A percentile compares a stretch with the other conserved stretches of the same genome.
Conservation (phyloP, 2,329 filamentous ascomycete genomes). For the Nothopassalora personata region DNA sequence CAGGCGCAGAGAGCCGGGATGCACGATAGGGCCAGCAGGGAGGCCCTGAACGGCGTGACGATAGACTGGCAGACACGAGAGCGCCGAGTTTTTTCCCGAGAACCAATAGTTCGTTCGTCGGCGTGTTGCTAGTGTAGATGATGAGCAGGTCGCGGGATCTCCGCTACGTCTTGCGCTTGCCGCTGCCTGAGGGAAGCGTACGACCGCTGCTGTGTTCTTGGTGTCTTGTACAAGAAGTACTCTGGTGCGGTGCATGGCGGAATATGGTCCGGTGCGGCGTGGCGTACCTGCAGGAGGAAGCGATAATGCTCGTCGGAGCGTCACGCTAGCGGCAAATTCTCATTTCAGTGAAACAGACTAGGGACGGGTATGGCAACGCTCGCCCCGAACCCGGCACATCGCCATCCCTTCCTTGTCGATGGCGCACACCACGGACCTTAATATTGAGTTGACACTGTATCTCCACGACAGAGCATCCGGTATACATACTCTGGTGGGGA, state of each 20-base stretch:
- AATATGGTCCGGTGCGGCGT: not conserved
- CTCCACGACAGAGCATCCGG: no score
- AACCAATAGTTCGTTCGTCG: not conserved
- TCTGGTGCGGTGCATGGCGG: not conserved
- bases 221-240: not conserved
- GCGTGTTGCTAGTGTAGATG: not conserved
- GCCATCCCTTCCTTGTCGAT: not conserved
- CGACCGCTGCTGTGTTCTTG: not conserved
- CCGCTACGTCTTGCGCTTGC: not conserved
- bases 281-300: not conserved
- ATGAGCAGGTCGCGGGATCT: not conserved
- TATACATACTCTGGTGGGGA: no score
- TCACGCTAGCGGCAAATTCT: not conserved
- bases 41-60: not conserved
- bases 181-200: not conserved
- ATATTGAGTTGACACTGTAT: no score
- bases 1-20: not conserved
- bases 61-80: not conserved
- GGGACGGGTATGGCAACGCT: not conserved
- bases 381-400: not conserved
- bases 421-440: no score
- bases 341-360: not conserved
- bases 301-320: not conserved
- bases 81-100: not conserved
- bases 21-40: not conserved